Evolutionary conservation across 2,329 filamentous ascomycete genomes (phyloP).

Genomic region (Claviceps citrina): DNA sequence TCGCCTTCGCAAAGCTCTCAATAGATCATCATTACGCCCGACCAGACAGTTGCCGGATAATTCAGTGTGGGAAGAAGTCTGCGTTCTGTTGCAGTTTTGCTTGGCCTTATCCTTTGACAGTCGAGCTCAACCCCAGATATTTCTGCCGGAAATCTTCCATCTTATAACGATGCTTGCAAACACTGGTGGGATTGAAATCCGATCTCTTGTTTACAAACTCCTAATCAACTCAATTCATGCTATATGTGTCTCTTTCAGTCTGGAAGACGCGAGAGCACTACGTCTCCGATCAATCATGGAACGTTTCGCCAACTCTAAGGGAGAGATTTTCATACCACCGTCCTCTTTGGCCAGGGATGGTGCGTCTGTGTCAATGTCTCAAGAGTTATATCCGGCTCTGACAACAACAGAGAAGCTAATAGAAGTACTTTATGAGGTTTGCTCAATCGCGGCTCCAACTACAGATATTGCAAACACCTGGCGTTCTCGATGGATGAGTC

Average conservation of each 20-base stretch:
- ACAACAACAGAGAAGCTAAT: conserved; percentile 46
- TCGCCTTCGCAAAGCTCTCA: conserved; percentile 49
- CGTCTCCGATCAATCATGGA: conserved; percentile 42
- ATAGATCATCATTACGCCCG: conserved; percentile 50
- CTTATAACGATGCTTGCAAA: conserved; percentile 57
- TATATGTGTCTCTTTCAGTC: conserved; percentile 47
- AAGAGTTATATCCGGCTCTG: conserved; percentile 37
- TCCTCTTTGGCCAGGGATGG: conserved; percentile 33
- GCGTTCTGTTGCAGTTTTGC: conserved; percentile 50
- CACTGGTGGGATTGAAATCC: conserved; percentile 41
- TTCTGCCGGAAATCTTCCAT: conserved; percentile 54
- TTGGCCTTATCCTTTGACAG: conserved; percentile 52
- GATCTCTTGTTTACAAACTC: conserved; percentile 44
- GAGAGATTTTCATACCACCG: conserved; percentile 40
- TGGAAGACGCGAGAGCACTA: conserved; percentile 43
- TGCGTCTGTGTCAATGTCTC: conserved; percentile 36
- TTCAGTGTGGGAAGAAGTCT: conserved; percentile 53
- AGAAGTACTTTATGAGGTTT: conserved; percentile 46
- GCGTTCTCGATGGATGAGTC: conserved; percentile 59
- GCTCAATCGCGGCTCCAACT: conserved; percentile 46
- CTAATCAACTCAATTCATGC: conserved; percentile 54
- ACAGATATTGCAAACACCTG: conserved; percentile 51
- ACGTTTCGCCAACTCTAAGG: conserved; percentile 42
- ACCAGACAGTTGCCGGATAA: conserved; percentile 52
- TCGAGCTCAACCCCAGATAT: conserved; percentile 51